Evolutionary conservation across 2,329 filamentous ascomycete genomes (phyloP).

Genomic region (Ilyonectria destructans): DNA sequence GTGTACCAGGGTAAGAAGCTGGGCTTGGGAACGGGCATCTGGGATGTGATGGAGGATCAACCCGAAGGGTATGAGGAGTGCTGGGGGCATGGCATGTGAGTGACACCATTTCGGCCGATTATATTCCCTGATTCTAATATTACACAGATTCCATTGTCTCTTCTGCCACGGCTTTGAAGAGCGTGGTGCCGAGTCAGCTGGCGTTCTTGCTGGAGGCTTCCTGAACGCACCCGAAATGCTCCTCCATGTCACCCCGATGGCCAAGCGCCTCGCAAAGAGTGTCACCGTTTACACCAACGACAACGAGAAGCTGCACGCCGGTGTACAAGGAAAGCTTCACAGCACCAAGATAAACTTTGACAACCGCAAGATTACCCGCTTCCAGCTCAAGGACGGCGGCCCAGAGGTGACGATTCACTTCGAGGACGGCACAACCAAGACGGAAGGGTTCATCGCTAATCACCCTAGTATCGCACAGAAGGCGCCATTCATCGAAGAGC

Average conservation of each 20-base stretch:
- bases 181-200: constrained; percentile 61
- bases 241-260: constrained; percentile 61
- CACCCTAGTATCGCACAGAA: constrained; percentile 57
- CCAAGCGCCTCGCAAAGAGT: constrained; percentile 58
- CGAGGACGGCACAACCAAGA: constrained; percentile 55
- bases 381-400: constrained; percentile 49
- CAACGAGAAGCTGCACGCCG: constrained; percentile 51
- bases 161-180: constrained; percentile 76
- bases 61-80: constrained; percentile 70
- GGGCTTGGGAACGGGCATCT: constrained; percentile 69
- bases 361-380: constrained; percentile 49
- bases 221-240: constrained; percentile 52
- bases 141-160: constrained; percentile 69
- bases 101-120: neutral
- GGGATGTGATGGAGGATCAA: constrained; percentile 64
- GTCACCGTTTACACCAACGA: constrained; percentile 70
- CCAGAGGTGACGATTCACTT: constrained; percentile 57
- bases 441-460: constrained; percentile 60
- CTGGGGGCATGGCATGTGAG: constrained; percentile 69
- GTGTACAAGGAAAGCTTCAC: constrained; percentile 49
- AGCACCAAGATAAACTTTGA: constrained; percentile 58
- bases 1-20: constrained; percentile 67
- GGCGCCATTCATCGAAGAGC: constrained; percentile 60
- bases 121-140: constrained; percentile 17
- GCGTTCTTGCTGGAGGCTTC: constrained; percentile 62